Evolutionary conservation across 495 filamentous ascomycete species (phyloP), one percentile per base, ranked within the genome.

Genomic region (Hypoxylon rickii): DNA sequence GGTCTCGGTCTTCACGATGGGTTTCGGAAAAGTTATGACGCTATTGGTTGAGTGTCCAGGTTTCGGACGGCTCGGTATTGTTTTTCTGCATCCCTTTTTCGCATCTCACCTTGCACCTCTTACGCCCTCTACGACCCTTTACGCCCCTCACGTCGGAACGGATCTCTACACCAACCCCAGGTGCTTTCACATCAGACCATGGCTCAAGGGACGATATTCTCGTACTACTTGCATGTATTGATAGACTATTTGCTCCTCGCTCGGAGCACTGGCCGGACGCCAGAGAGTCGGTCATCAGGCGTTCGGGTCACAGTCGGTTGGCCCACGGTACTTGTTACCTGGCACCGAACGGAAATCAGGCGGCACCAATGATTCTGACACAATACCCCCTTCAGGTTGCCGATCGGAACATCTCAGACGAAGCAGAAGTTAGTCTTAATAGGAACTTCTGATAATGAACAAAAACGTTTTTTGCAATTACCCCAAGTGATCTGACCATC

Each of bases 21-120:
- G 60, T 58, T 61, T 65, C 65, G 75, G 72, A 78, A 78, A 78
- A 76, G 74, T 76, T 78, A 76, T 76, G 73, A 72, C 70, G 65
- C 69, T 73, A 36, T 38, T 43, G 68, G 62, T 69, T 67, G 32
- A 46, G 34, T 44, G 44, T 55, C 60, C 40, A 47, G 46, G 54
- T 15, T 52, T 63, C n/a, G 64, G 58, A 67, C 65, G 57, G 67
- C 61, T 68, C 69, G 70, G 68, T 66, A 73, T 74, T 59, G 66
- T 67, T 70, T n/a, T 63, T 64, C 52, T 57, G 62, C 64, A 58
- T 68, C 48, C 43, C 36, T 65, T 67, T 36, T n/a, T 4, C 24
- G 10, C 24, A 36, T 36, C 44, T 43, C 41, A 29, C 53, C 46
- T 55, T 39, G 55, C 49, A 55, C 53, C 42, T 42, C 44, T 56